Percentiles rank a stretch among this genome's conserved stretches.
These are phyloP conservation scores for Nematocida sp. DNA, from an alignment of 371 early-diverging fungal genomes.

Conservation along the genomic window DNA sequence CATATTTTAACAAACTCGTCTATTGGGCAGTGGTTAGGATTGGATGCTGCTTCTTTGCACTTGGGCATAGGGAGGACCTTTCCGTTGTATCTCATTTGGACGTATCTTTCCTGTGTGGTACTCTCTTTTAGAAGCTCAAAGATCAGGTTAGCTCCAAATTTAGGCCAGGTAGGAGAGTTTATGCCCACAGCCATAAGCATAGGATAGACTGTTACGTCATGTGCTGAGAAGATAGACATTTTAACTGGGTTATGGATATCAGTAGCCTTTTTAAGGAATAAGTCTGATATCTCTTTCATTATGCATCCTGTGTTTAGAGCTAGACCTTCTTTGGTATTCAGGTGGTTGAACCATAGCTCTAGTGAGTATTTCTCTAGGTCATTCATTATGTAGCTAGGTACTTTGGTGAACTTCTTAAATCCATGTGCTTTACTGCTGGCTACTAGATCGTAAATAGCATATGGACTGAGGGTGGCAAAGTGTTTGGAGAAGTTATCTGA, in stretches of 20 bases:
- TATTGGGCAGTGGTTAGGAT: slow-evolving; percentile 14
- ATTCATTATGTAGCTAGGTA: slow-evolving; percentile 19
- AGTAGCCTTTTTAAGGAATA: slow-evolving; percentile 11
- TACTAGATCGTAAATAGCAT: slow-evolving; percentile 45
- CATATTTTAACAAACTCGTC: slow-evolving; percentile 38
- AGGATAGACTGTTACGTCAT: slow-evolving; percentile 48
- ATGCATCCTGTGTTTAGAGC: slow-evolving; percentile 34
- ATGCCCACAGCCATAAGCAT: slow-evolving; percentile 31
- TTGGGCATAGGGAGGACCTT: slow-evolving; percentile 2
- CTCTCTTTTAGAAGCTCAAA: slow-evolving; percentile 39
- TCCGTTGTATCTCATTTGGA: slow-evolving; percentile 45
- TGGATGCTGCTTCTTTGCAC: not conserved
- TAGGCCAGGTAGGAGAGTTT: slow-evolving; percentile 25
- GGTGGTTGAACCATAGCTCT: slow-evolving; percentile 44
- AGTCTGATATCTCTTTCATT: slow-evolving; percentile 38
- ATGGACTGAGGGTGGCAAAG: slow-evolving; percentile 36
- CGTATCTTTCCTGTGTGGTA: slow-evolving; percentile 28
- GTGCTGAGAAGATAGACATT: slow-evolving; percentile 45
- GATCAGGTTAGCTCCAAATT: slow-evolving; percentile 45
- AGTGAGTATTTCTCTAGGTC: slow-evolving; percentile 42
- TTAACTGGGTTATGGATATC: not conserved
- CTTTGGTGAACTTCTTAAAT: slow-evolving; percentile 1
- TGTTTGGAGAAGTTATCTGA: not conserved
- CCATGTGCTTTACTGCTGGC: slow-evolving; percentile 41
- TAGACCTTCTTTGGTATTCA: slow-evolving; percentile 30